Percentiles rank a stretch among this genome's conserved stretches.
phyloP scores from a whole-genome alignment of 148 eudicot species.

The Fagopyrum homotropicum region DNA sequence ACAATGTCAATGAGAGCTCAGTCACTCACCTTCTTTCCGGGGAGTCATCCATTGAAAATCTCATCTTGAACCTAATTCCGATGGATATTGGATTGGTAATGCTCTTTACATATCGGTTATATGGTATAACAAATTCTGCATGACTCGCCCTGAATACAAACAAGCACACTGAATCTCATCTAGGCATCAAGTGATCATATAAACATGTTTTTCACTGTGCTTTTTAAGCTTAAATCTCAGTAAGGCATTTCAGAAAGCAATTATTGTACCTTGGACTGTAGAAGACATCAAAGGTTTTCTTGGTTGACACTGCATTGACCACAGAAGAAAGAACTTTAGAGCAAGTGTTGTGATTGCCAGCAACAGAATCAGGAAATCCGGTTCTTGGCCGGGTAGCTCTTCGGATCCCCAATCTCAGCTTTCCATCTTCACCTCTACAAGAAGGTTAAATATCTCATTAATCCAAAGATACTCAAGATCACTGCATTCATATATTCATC shows the following conservation, averaged over 20 bases:
- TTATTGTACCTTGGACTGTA: conserved; percentile 70
- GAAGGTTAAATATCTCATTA: not conserved
- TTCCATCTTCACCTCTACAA: conserved; percentile 79
- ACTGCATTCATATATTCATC: not conserved
- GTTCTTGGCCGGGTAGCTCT: conserved; percentile 73
- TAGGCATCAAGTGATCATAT: too few species aligned
- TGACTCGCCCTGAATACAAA: conserved; percentile 62
- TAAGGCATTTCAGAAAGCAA: not conserved
- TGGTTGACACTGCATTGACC: conserved; percentile 60
- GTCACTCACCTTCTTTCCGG: conserved; percentile 64
- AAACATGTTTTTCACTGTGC: too few species aligned
- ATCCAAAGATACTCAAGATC: not conserved
- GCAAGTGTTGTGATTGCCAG: conserved; percentile 45
- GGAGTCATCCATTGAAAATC: conserved; percentile 67
- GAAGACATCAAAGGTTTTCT: conserved; percentile 52
- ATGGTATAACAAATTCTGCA: conserved; percentile 70
- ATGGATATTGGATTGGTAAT: conserved; percentile 33
- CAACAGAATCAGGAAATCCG: conserved; percentile 56
- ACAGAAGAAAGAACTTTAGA: conserved; percentile 51
- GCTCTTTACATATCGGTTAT: conserved; percentile 47
- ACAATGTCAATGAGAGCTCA: not conserved
- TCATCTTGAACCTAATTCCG: conserved; percentile 77
- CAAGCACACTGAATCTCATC: not conserved
- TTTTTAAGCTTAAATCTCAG: not conserved
- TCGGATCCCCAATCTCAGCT: conserved; percentile 71